phyloP scores from a whole-genome alignment of 2,329 filamentous ascomycete species.

The Xylogone sp. region DNA sequence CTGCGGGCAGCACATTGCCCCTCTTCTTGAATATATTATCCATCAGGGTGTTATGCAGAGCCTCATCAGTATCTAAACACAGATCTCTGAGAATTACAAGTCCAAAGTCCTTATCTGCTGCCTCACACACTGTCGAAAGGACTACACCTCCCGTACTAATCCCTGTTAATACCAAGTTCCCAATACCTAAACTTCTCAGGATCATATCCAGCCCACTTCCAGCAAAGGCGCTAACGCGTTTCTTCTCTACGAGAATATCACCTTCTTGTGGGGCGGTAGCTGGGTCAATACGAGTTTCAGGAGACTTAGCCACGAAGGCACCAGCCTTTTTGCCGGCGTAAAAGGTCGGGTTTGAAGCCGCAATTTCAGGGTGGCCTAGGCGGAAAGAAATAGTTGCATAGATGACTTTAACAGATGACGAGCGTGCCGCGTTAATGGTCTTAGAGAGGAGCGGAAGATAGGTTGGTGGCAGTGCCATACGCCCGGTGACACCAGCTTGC shows the following conservation, averaged over 20 bases:
- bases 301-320: constrained; percentile 21
- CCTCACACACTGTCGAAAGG: constrained; percentile 32
- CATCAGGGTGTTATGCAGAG: constrained; percentile 30
- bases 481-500: constrained; percentile 27
- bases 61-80: constrained; percentile 29
- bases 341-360: constrained; percentile 20
- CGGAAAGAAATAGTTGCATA: constrained; percentile 31
- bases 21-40: constrained; percentile 30
- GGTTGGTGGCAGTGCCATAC: constrained; percentile 11
- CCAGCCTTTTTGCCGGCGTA: constrained; percentile 14
- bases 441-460: constrained; percentile 20
- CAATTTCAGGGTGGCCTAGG: constrained; percentile 26
- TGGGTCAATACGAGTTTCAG: constrained; percentile 16
- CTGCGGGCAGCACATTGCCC: constrained; percentile 21
- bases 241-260: constrained; percentile 31
- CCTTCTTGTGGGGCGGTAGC: constrained; percentile 14
- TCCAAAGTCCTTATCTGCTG: constrained; percentile 32
- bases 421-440: constrained; percentile 23
- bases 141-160: constrained; percentile 33
- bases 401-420: constrained; percentile 28
- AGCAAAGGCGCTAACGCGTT: constrained; percentile 31
- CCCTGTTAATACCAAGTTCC: constrained; percentile 30
- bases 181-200: constrained; percentile 24
- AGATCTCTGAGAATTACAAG: constrained; percentile 31
- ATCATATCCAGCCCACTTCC: constrained; percentile 32